Conservation (phyloP, 1,139 yeast species). For the Protomyces lactucae-debilis region DNA sequence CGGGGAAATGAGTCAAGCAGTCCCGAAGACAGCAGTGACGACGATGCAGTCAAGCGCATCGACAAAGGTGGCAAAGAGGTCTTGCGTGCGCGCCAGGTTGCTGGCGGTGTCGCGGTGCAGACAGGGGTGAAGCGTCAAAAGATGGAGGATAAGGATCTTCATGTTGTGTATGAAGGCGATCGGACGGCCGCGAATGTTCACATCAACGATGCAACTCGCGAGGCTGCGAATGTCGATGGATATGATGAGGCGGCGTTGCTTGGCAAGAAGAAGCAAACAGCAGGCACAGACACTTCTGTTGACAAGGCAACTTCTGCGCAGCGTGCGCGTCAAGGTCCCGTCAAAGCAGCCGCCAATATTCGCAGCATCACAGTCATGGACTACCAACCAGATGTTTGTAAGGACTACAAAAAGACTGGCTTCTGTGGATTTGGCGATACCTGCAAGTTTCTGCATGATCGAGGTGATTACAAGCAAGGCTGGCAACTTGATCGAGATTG, state of each 20-base stretch:
- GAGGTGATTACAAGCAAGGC: conserved; percentile 66
- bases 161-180: conserved; percentile 6
- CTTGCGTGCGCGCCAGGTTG: background rate
- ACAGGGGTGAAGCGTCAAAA: background rate
- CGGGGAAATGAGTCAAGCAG: background rate
- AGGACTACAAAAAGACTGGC: conserved; percentile 86
- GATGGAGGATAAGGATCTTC: background rate
- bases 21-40: background rate
- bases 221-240: conserved; percentile 16
- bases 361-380: conserved; percentile 74
- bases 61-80: background rate
- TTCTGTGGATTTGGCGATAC: conserved; percentile 97
- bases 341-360: conserved; percentile 52
- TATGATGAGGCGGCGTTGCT: conserved; percentile 27
- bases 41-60: background rate
- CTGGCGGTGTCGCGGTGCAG: background rate
- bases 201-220: conserved; percentile 23
- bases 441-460: conserved; percentile 80
- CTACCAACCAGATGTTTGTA: conserved; percentile 91
- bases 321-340: conserved; percentile 39
- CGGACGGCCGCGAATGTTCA: background rate
- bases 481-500: conserved; percentile 69
- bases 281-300: conserved; percentile 35
- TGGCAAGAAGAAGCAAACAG: conserved; percentile 13
- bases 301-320: conserved; percentile 40